Conservation (phyloP, 1,284 basidiomycete species). For the Earliella scabrosa region DNA sequence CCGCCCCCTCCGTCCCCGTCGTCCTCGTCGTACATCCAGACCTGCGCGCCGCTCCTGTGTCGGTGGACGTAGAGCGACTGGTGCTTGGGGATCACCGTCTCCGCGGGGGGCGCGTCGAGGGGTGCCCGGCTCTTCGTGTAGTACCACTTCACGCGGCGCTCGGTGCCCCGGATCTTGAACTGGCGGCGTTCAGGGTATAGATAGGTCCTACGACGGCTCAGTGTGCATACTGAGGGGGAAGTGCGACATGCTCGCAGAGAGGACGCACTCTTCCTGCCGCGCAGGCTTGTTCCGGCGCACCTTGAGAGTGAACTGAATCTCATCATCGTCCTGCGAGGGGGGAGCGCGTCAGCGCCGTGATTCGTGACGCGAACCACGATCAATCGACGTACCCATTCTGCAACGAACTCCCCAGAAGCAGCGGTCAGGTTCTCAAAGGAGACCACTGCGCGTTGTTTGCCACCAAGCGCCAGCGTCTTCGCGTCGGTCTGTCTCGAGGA, state of each 20-base stretch:
- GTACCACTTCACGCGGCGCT: conserved; percentile 3
- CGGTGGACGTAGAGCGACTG: conserved; percentile 7
- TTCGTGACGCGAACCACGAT: no score
- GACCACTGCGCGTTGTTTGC: neutral
- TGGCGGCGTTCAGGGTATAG: neutral
- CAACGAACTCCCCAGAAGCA: neutral
- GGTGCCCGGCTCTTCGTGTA: neutral
- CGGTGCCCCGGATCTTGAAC: conserved; percentile 13
- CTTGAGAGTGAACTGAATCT: neutral
- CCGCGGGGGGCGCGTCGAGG: neutral
- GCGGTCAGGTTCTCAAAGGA: neutral
- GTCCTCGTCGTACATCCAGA: conserved; percentile 3
- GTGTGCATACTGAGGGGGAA: no score
- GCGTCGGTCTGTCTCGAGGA: neutral
- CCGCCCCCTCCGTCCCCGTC: neutral
- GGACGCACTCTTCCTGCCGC: no score
- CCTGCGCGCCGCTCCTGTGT: neutral
- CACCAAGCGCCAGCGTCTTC: neutral
- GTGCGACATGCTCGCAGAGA: no score
- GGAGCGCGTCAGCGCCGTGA: no score
- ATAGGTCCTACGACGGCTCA: neutral
- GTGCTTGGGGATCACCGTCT: neutral
- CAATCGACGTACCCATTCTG: no score
- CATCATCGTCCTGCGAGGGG: neutral
- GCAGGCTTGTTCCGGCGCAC: no score